A percentile compares a stretch with the other conserved stretches of the same genome.
phyloP scores from a whole-genome alignment of 345 rosid genomes.

The Arabidopsis arenosa region DNA sequence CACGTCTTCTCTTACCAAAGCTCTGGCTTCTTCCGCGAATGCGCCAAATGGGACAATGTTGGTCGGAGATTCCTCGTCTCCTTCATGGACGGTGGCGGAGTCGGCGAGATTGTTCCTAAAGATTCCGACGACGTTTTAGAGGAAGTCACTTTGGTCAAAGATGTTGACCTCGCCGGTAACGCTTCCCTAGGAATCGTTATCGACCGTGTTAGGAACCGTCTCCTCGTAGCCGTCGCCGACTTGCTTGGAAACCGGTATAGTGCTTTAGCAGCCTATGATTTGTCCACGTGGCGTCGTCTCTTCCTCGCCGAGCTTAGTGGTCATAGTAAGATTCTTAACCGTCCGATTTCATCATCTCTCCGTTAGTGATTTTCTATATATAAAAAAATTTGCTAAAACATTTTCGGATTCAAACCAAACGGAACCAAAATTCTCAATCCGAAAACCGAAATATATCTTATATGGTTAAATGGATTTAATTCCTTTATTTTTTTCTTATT shows the following conservation, averaged over 20 bases:
- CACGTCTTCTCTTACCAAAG: slow-evolving; percentile 76
- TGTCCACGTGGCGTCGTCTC: slow-evolving; percentile 79
- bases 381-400: too few species aligned
- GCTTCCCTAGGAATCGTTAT: slow-evolving; percentile 69
- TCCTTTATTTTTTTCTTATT: too few species aligned
- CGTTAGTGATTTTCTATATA: too few species aligned
- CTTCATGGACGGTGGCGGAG: slow-evolving; percentile 70
- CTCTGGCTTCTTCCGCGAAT: slow-evolving; percentile 79
- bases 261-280: slow-evolving; percentile 76
- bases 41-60: slow-evolving; percentile 87
- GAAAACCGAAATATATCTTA: too few species aligned
- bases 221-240: slow-evolving; percentile 73
- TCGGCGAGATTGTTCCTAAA: slow-evolving; percentile 70
- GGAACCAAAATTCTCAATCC: too few species aligned
- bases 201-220: slow-evolving; percentile 71
- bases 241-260: slow-evolving; percentile 60
- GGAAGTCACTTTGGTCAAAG: slow-evolving; percentile 68
- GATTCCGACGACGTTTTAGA: slow-evolving; percentile 47
- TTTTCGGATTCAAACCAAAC: too few species aligned
- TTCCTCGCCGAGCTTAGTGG: slow-evolving; percentile 61
- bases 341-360: too few species aligned
- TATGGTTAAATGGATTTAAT: too few species aligned
- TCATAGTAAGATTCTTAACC: slow-evolving; percentile 46
- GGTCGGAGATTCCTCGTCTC: slow-evolving; percentile 78
- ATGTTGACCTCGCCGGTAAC: slow-evolving; percentile 73